phyloP scores from a whole-genome alignment of 140 eudicot genomes.

The Bidens hawaiensis region DNA sequence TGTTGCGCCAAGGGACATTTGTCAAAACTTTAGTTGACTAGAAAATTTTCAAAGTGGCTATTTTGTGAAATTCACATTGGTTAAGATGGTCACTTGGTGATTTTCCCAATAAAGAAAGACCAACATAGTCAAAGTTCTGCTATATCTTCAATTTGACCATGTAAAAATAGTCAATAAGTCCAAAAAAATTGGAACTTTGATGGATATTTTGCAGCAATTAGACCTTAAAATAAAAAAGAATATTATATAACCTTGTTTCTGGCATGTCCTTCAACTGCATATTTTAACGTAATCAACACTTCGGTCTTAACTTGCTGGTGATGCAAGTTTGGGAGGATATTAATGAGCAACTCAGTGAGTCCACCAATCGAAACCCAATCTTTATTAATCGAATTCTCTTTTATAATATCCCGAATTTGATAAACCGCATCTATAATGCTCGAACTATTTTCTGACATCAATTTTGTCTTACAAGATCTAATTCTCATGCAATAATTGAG shows the following conservation, averaged over 20 bases:
- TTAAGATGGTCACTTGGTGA: too few species aligned
- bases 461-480: conserved; percentile 43
- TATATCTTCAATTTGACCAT: too few species aligned
- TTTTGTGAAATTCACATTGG: too few species aligned
- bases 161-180: neutral
- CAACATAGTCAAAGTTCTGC: too few species aligned
- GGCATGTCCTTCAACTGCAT: conserved; percentile 48
- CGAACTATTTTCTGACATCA: conserved; percentile 26
- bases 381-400: conserved; percentile 47
- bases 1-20: too few species aligned
- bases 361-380: conserved; percentile 68
- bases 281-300: conserved; percentile 37
- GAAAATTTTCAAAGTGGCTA: too few species aligned
- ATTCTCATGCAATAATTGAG: conserved; percentile 50
- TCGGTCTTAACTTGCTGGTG: conserved; percentile 32
- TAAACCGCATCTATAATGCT: conserved; percentile 38
- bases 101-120: neutral
- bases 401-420: conserved; percentile 44
- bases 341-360: conserved; percentile 40
- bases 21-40: too few species aligned
- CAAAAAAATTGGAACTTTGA: neutral
- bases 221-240: neutral
- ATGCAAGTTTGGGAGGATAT: conserved; percentile 26
- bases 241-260: conserved; percentile 46
- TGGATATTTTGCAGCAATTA: neutral